These are phyloP conservation scores for Fusarium udum DNA, from an alignment of 2,329 filamentous ascomycete genomes.

Conservation along the genomic window DNA sequence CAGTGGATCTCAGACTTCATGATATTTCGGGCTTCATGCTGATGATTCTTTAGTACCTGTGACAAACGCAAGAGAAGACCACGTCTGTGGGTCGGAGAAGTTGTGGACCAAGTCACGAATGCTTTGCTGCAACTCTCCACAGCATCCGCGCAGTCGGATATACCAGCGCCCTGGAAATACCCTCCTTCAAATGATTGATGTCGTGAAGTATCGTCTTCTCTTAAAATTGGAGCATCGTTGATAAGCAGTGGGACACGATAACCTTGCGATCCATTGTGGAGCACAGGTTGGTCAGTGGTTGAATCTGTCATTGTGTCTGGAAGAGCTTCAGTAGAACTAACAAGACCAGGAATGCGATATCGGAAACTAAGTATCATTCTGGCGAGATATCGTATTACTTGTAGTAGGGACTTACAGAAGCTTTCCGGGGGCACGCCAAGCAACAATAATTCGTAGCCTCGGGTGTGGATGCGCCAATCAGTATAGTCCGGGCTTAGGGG, in stretches of 20 bases:
- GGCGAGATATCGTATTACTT: neutral
- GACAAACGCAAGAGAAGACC: neutral
- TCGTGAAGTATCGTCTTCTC: neutral
- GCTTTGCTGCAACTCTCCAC: neutral
- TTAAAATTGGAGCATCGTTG: neutral
- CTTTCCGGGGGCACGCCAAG: neutral
- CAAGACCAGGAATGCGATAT: neutral
- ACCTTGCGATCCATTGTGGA: neutral
- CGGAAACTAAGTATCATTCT: neutral
- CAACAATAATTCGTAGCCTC: neutral
- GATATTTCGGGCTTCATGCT: neutral
- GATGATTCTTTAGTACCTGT: neutral
- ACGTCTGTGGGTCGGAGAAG: neutral
- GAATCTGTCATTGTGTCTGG: neutral
- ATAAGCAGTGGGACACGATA: neutral
- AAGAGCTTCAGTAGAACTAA: neutral
- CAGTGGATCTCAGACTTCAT: neutral
- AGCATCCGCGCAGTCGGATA: neutral
- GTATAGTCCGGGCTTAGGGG: neutral
- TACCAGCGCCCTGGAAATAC: neutral
- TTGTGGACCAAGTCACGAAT: neutral
- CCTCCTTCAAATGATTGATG: neutral
- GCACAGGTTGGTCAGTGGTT: neutral
- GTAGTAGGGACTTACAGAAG: neutral
- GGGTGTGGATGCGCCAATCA: neutral